Base-by-base conservation (phyloP, 2,329 filamentous ascomycete species). In the Trichoderma koningii region DNA sequence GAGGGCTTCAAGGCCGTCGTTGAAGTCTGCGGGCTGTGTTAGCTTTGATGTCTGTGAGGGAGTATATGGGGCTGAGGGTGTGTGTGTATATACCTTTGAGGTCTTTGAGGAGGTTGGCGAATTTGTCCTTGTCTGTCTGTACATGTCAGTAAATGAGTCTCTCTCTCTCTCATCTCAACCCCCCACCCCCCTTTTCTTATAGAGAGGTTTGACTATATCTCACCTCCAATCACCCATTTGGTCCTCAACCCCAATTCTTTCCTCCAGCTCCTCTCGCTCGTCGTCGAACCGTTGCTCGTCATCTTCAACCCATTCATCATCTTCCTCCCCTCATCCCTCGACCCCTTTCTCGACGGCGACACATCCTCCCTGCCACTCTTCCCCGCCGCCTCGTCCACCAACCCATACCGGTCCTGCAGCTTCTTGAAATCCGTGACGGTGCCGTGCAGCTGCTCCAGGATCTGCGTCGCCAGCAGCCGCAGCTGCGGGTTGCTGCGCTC, bases 1-100 rank as follows among this genome's bases (percentile, higher is more conserved):
- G 55, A 82, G 74, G 53, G 79, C 77, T 66, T 82, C 80, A 14
- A 82, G 73, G 47, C 80, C 79, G 70, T 82, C 78, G 70, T 82
- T 82, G 71, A 78, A 81, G 70, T 81, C 79, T 76, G 68, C 21
- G 3, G 5, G 28, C 12, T 38, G 34, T 47, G 10, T 42, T 6
- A n/a, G 34, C 41, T 56, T 17, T 15, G 26, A 44, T 50, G 45
- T 60, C 26, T 64, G 60, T 66, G 50, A 52, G 50, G 42, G 28
- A 52, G 12, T 14, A 45, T 48, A 2, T 15, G n/a, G n/a, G 21
- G 17, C 12, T 17, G 19, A 26, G 9, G 21, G 21, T 3, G n/a
- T 48, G 9, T 14, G 2, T 4, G 5, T 19, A 45, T 6, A 47
- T 72, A 77, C 76, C 75, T 76, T 79, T 77, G 52, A 81, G 69